phyloP scores from a whole-genome alignment of 139 green algal species.

The Marvania coccoides region DNA sequence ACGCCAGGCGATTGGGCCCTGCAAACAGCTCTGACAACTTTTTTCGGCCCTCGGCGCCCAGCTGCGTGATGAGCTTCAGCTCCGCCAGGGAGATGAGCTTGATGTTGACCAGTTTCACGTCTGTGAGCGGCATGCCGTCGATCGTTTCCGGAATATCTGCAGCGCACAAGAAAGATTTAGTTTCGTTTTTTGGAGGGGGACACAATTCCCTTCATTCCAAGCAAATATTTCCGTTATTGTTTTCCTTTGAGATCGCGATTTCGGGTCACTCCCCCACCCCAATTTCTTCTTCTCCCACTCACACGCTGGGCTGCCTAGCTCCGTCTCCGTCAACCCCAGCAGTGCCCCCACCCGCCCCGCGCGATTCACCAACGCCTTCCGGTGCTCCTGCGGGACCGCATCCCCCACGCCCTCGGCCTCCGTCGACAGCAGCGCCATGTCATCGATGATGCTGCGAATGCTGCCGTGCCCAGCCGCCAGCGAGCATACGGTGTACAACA shows the following conservation, averaged over 20 bases:
- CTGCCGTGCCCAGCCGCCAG: conserved; percentile 50
- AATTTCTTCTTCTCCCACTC: background rate
- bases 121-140: conserved; percentile 43
- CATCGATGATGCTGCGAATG: conserved; percentile 47
- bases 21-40: conserved; percentile 36
- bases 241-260: background rate
- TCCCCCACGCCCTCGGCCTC: conserved; percentile 49
- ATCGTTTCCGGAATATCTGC: conserved; percentile 38
- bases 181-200: background rate
- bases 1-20: conserved; percentile 18
- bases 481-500: conserved; percentile 50
- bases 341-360: conserved; percentile 40
- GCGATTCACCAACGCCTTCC: conserved; percentile 19
- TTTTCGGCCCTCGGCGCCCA: conserved; percentile 32
- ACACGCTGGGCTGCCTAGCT: conserved; percentile 1
- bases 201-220: background rate
- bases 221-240: background rate
- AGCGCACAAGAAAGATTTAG: background rate
- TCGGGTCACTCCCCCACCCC: background rate
- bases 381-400: conserved; percentile 24
- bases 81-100: conserved; percentile 52
- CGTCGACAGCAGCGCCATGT: conserved; percentile 53
- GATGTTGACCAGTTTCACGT: conserved; percentile 54
- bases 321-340: conserved; percentile 33
- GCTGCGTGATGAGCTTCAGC: conserved; percentile 48